Evolutionary conservation across 306 rosid species (phyloP).

Genomic region (Urtica urens): DNA sequence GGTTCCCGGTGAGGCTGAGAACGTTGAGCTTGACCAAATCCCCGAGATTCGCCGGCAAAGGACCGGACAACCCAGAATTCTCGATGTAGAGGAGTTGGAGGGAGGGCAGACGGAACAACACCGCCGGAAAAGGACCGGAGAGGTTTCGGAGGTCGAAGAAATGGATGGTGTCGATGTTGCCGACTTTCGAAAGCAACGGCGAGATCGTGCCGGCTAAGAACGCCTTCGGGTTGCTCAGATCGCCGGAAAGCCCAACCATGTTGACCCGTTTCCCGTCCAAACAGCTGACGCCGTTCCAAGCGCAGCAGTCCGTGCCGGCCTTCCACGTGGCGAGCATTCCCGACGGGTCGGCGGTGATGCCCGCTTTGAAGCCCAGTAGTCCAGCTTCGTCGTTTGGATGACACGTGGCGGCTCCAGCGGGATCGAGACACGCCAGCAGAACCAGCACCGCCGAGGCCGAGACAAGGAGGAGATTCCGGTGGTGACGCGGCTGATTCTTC

Average conservation of each 20-base stretch:
- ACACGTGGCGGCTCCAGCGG: constrained; percentile 50
- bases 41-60: constrained; percentile 33
- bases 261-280: constrained; percentile 36
- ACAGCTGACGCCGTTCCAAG: constrained; percentile 50
- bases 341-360: constrained; percentile 66
- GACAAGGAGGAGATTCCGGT: constrained; percentile 3
- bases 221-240: constrained; percentile 18
- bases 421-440: constrained; percentile 1
- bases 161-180: constrained; percentile 37
- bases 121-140: constrained; percentile 50
- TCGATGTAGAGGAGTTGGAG: constrained; percentile 43
- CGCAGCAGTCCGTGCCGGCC: constrained; percentile 50
- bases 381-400: constrained; percentile 48
- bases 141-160: constrained; percentile 38
- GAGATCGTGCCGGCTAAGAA: constrained; percentile 52
- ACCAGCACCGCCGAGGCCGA: not conserved
- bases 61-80: constrained; percentile 56
- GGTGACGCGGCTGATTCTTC: constrained; percentile 4
- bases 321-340: constrained; percentile 49
- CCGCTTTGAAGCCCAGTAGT: constrained; percentile 56
- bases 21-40: constrained; percentile 21
- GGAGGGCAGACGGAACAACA: constrained; percentile 29
- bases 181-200: constrained; percentile 47
- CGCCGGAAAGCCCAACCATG: constrained; percentile 21
- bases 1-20: constrained; percentile 40